These are phyloP conservation scores for Ophiostoma novo-ulmi DNA, from an alignment of 2,329 filamentous ascomycete genomes.

Conservation along the genomic window DNA sequence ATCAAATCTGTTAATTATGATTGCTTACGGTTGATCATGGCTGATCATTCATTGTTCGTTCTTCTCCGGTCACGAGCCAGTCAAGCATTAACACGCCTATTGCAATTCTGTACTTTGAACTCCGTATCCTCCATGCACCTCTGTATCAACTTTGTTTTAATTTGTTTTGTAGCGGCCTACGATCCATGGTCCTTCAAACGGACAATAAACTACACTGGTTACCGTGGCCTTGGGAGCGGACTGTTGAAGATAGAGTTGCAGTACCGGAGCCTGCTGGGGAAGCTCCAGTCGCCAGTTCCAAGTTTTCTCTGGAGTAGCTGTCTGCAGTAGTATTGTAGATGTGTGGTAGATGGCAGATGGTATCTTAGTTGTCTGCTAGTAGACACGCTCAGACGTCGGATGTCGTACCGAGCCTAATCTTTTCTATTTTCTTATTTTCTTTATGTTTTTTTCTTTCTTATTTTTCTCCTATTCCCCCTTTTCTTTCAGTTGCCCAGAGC, in stretches of 20 bases:
- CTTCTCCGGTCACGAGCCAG: not conserved
- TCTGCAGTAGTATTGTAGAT: not conserved
- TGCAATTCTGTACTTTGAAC: not conserved
- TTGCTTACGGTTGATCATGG: not conserved
- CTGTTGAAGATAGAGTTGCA: conserved; percentile 5
- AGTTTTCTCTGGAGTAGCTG: not conserved
- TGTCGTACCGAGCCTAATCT: not conserved
- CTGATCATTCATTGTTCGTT: not conserved
- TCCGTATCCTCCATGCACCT: too few relatives aligned
- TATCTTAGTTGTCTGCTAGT: not conserved
- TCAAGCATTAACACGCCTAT: not conserved
- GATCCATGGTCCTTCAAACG: not conserved
- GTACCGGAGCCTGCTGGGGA: not conserved
- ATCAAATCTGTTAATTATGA: not conserved
- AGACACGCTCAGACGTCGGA: not conserved
- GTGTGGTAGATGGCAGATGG: not conserved
- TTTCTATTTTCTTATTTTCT: not conserved
- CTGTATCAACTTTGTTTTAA: not conserved
- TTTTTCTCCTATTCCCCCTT: not conserved
- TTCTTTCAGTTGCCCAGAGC: not conserved
- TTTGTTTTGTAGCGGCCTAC: too few relatives aligned
- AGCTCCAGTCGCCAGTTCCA: not conserved
- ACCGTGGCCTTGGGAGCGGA: conserved; percentile 12
- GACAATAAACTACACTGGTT: not conserved
- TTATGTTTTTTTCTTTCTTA: not conserved